Base-by-base conservation (phyloP, 768 basidiomycete species). In the Agaricus subrufescens region DNA sequence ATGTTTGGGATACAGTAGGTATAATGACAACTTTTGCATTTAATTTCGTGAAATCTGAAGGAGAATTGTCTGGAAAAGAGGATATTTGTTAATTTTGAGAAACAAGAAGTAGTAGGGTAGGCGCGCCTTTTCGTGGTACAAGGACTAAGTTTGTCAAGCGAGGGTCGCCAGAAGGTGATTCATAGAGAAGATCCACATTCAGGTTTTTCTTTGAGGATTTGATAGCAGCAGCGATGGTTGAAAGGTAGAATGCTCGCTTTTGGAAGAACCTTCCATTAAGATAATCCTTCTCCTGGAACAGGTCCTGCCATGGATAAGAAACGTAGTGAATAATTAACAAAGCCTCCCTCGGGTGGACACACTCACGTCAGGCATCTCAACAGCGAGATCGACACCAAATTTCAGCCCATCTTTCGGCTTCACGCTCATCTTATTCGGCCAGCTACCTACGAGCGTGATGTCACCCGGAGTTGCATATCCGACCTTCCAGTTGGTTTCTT, bases 211-310 rank as follows among this genome's bases (percentile, higher is more conserved):
- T 75, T 11, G 76, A 69, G 37, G 71, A 68, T 43, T 71, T 71
- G 39, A 94, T 67, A 1, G 82, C 80, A 7, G 80, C 75, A 1
- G 91, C 89, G 45, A 98, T 73, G 3, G 81, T 82, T 6, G 94
- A 88, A 19, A 98, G 80, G 70, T 92, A 99, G 66, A 89, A 94
- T 0, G 92, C 86, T 39, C 91, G 79, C 66, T 98, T 98, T 66
- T 95, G 89, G 67, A 96, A 95, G 68, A 89, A 94, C 10, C 97
- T 83, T 7, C 85, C 82, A 65, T 94, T 87, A 56, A 94, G 75
- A 61, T 93, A 91, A 66, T 98, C 95, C 67, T 98, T 99, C 65
- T 95, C 92, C 73, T 96, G 92, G 65, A 98, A 95, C n/a, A 97
- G 74, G 46, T 62, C 68, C 89, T 90, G 52, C 19, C 11, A 31